Evolutionary conservation across 352 stramenopile species (phyloP).

Genomic region (Globisporangium iwayamae): DNA sequence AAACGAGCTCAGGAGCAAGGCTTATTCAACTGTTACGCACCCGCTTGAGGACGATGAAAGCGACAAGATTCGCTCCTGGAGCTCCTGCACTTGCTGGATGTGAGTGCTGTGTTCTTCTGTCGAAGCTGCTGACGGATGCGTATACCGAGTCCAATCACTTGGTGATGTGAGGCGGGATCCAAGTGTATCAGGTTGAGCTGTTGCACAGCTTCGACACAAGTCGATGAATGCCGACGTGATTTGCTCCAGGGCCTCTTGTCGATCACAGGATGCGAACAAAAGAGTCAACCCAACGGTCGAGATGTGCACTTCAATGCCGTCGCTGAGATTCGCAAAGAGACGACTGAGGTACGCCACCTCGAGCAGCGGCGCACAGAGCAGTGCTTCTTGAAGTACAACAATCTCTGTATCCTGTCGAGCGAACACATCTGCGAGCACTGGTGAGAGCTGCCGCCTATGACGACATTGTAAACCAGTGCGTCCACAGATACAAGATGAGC

Average conservation of each 20-base stretch:
- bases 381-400: constrained; percentile 2
- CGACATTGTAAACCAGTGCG: neutral
- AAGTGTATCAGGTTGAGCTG: neutral
- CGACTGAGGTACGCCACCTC: constrained; percentile 8
- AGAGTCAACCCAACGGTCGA: constrained; percentile 12
- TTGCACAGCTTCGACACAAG: constrained; percentile 14
- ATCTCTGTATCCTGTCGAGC: neutral
- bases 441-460: constrained; percentile 26
- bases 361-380: constrained; percentile 9
- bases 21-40: constrained; percentile 17
- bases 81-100: constrained; percentile 5
- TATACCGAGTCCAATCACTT: neutral
- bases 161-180: neutral
- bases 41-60: constrained; percentile 32
- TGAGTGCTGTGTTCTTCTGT: neutral
- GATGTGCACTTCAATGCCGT: neutral
- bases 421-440: constrained; percentile 18
- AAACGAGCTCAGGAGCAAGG: neutral
- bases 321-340: neutral
- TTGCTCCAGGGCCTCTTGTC: constrained; percentile 15
- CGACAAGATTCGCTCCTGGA: constrained; percentile 27
- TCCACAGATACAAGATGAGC: neutral
- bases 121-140: neutral
- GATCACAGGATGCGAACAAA: constrained; percentile 20
- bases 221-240: constrained; percentile 30